Evolutionary conservation across 108 stramenopile species (phyloP).

Genomic region (Chaetoceros tenuissimus): DNA sequence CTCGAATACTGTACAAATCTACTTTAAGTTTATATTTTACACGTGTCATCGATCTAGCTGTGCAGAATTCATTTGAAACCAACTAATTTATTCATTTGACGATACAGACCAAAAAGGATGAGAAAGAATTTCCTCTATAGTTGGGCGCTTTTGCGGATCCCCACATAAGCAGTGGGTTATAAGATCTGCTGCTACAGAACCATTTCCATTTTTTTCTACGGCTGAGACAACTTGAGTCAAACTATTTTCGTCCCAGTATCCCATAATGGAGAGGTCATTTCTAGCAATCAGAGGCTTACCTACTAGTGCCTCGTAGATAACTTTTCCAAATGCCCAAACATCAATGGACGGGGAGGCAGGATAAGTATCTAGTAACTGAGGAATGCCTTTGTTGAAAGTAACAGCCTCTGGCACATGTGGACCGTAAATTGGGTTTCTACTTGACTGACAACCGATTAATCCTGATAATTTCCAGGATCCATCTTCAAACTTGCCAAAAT

Average conservation of each 20-base stretch:
- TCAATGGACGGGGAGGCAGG: conserved; percentile 42
- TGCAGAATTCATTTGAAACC: too few relatives aligned
- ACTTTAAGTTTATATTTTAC: too few relatives aligned
- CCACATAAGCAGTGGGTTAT: conserved; percentile 43
- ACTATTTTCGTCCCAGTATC: conserved; percentile 32
- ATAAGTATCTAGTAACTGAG: background rate
- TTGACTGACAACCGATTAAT: conserved; percentile 31
- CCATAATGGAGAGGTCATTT: conserved; percentile 27
- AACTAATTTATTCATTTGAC: too few relatives aligned
- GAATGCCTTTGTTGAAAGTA: background rate
- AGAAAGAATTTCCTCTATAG: conserved; percentile 40
- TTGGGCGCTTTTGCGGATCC: conserved; percentile 22
- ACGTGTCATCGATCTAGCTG: too few relatives aligned
- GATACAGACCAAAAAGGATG: conserved; percentile 29
- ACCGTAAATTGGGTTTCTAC: conserved; percentile 32
- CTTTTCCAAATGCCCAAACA: conserved; percentile 73
- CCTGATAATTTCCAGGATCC: conserved; percentile 67
- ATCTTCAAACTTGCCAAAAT: conserved; percentile 59
- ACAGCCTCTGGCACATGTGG: conserved; percentile 67
- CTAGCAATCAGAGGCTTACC: conserved; percentile 54
- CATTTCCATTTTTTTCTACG: conserved; percentile 35
- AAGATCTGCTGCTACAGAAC: conserved; percentile 43
- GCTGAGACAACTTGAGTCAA: conserved; percentile 22
- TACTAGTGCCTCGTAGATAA: conserved; percentile 65
- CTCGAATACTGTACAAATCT: too few relatives aligned